Evolutionary conservation across 768 basidiomycete genomes (phyloP), one percentile per base, ranked within the genome.

Genomic region (Serendipita sp.): DNA sequence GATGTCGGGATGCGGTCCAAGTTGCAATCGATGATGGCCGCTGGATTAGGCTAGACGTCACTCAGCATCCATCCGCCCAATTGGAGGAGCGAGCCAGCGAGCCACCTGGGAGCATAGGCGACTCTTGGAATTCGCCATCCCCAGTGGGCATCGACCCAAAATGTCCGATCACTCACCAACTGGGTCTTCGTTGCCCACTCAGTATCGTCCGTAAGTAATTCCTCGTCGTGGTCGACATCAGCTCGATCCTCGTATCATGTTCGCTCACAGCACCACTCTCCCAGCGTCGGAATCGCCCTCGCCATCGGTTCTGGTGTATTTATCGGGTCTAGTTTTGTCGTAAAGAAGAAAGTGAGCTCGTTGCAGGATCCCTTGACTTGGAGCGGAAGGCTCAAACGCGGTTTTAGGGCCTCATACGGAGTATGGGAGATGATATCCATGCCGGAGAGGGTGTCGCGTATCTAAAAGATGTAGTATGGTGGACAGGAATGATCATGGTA

Each of bases 281-380:
- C 87, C 85, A 67, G 88, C 69, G 82, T 89, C 67, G 88, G 89
- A 11, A 82, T 91, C 67, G 72, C 89, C 51, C 80, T 91, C 64
- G 88, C 90, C 56, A 71, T 92, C 60, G 68, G 71, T 41, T 90
- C 87, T 69, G 96, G 95, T 5, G 43, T 92, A 30, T 82, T 99
- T 65, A 99, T 98, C 65, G 96, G 95, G 3, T 81, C 81, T 42
- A 87, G 85, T 68, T 98, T 97, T 72, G 94, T 98, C 2, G 86
- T 99, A 77, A 99, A 99, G 83, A 99, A 99, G 81, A 96, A 91
- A 70, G 95, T 89, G 7, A 76, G 91, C 20, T 88, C 67, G 84
- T 86, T 64, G 72, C 74, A 94, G 95, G 31, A 91, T 95, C 64
- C 90, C 82, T 14, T 99, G 98, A 76, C 82, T 98, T 70, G 97